A percentile compares a stretch with the other conserved stretches of the same genome.
phyloP scores from a whole-genome alignment of 345 rosid genomes.

The Xanthoceras sorbifolium region DNA sequence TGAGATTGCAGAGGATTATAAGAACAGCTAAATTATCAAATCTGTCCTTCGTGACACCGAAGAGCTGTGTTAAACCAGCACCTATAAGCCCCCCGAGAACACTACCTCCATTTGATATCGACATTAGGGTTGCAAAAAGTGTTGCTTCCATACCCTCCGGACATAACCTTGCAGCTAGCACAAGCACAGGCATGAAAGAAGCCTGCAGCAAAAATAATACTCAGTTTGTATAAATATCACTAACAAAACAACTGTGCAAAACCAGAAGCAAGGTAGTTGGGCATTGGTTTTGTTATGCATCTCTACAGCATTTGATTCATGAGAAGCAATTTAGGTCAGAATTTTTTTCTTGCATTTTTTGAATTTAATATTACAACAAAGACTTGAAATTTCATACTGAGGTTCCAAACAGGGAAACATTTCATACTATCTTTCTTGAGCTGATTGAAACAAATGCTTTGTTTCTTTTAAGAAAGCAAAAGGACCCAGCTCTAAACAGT shows the following conservation, averaged over 20 bases:
- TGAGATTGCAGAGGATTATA: slow-evolving; percentile 88
- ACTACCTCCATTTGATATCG: slow-evolving; percentile 88
- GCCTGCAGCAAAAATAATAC: slow-evolving; percentile 47
- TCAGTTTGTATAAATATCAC: slow-evolving; percentile 1
- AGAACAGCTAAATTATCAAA: slow-evolving; percentile 67
- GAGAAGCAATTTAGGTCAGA: neutral
- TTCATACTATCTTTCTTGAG: neutral
- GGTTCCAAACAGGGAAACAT: neutral
- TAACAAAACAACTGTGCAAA: neutral
- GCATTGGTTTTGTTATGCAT: neutral
- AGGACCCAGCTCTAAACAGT: neutral
- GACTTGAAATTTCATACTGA: neutral
- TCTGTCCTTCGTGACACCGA: slow-evolving; percentile 80
- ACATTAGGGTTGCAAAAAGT: slow-evolving; percentile 94
- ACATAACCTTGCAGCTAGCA: slow-evolving; percentile 85
- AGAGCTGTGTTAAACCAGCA: slow-evolving; percentile 78
- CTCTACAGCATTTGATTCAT: neutral
- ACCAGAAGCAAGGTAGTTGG: neutral
- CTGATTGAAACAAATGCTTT: neutral
- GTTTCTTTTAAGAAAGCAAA: neutral
- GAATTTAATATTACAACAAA: neutral
- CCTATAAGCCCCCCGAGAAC: slow-evolving; percentile 90
- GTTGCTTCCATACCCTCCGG: slow-evolving; percentile 99
- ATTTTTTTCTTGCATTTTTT: neutral
- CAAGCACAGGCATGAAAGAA: slow-evolving; percentile 97